Evolutionary conservation across 441 rosid genomes (phyloP), one percentile per base, ranked within the genome.

Genomic region (Populus trichocarpa): DNA sequence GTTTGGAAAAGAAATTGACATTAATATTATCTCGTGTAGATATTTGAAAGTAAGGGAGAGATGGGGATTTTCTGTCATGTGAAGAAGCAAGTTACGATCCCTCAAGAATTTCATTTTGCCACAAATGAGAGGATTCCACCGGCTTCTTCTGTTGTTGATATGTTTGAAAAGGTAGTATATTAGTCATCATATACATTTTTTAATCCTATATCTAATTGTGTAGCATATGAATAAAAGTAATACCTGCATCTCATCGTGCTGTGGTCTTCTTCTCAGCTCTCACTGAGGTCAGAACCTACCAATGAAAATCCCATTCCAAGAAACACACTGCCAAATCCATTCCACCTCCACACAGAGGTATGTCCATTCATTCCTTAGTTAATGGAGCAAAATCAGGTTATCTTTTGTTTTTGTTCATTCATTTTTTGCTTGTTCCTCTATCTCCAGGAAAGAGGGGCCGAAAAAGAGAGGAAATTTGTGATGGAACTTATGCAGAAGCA

Each of bases 11-110:
- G 26, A 59, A 53, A 66, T 22, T 64, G 13, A 36, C 66, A 59
- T n/a, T 20, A 5, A 23, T 67, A 33, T 63, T 73, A 32, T 81
- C 42, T 75, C 79, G 73, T 80, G 69, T 77, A 96, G 99, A 93
- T 96, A 86, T 92, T 96, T 83, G 98, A 94, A 84, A 94, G 97
- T 77, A 96, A 92, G 88, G 99, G 99, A 76, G 97, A 90, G 68
- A 30, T 96, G 87, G 98, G 98, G 40, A 77, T 96, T 50, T 94
- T 89, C 76, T 92, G 92, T 81, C 91, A 89, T 80, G 74, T 80
- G 78, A 97, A 95, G 91, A 97, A 90, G 78, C 97, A 90, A 40
- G 85, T 84, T 72, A 97, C 99, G 6, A 81, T 81, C 80, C 98
- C 98, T 72, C 92, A 87, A 74, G 99, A 93, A 87, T 97, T 97